Evolutionary conservation across 1,139 yeast species (phyloP), one percentile per base, ranked within the genome.

Genomic region (Lipomyces yarrowii): DNA sequence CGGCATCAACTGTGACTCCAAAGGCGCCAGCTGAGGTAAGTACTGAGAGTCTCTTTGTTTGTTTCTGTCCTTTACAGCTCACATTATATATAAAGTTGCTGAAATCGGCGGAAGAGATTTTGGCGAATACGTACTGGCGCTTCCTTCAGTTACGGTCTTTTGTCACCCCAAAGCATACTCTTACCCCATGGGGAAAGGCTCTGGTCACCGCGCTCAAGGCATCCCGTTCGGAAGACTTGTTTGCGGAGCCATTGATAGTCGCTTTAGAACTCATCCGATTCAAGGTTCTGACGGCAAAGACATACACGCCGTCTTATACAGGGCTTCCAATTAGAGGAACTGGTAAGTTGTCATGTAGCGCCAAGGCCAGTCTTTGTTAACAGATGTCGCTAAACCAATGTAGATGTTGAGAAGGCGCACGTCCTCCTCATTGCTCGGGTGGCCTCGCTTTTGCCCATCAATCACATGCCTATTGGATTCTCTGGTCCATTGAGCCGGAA

Each of bases 401-500:
- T 58, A 59, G 68, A 64, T 2, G 74, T 73, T 2, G 79, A 79
- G 6, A 73, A 78, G 13, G 75, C 77, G 61, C 79, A 80, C 56
- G 80, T 87, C 7, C 75, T 84, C 13, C 75, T 88, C 60, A 76
- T 89, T 37, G 82, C 91, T 2, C 81, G 92, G 69, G 78, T 88
- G 1, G 84, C 89, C 54, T 81, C 88, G 1, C 79, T 88, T 57
- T 82, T 85, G 67, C 82, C 81, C 69, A 79, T 87, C 56, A 81
- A 83, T 26, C 86, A 87, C 70, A 80, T 77, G 32, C 87, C 89
- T 4, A 82, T 84, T 48, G 86, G 86, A 69, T 84, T 87, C 74
- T 85, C 85, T 66, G 94, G 94, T 0, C 93, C 94, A 4, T 80
- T 89, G 56, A 88, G 90, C 32, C 82, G 89, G 69, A 82, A 83